These are phyloP conservation scores for Penicillium longicatenatum DNA, from an alignment of 495 filamentous ascomycete species.

Conservation along the genomic window DNA sequence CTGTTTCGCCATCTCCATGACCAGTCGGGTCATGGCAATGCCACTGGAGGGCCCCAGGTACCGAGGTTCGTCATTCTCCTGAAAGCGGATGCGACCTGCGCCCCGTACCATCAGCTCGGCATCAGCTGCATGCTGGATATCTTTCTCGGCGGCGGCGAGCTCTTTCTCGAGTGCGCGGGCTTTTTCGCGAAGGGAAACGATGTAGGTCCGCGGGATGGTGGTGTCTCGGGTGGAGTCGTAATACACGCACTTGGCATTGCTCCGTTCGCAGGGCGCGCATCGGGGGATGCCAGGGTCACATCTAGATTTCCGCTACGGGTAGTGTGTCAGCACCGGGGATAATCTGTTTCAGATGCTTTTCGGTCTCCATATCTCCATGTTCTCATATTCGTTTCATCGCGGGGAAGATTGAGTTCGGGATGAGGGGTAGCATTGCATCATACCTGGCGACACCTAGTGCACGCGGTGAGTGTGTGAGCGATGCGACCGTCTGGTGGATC, in stretches of 20 bases:
- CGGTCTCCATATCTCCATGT: not conserved
- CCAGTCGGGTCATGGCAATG: constrained; percentile 87
- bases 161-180: constrained; percentile 78
- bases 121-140: constrained; percentile 68
- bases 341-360: not conserved
- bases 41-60: constrained; percentile 92
- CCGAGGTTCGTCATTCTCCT: constrained; percentile 79
- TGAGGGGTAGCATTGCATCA: constrained; percentile 28
- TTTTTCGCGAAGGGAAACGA: constrained; percentile 81
- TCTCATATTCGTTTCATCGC: not conserved
- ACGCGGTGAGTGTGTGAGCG: constrained; percentile 85
- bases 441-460: constrained; percentile 83
- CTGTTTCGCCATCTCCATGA: constrained; percentile 92
- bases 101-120: constrained; percentile 80
- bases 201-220: constrained; percentile 81
- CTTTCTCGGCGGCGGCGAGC: constrained; percentile 58
- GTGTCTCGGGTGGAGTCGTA: constrained; percentile 80
- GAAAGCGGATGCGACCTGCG: constrained; percentile 77
- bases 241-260: constrained; percentile 87
- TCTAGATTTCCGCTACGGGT: constrained; percentile 79
- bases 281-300: constrained; percentile 89
- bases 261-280: constrained; percentile 90
- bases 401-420: constrained; percentile 5
- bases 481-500: constrained; percentile 52
- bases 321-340: not conserved